These are phyloP conservation scores for Nothophytophthora sp. DNA, from an alignment of 352 stramenopile genomes.

Conservation along the genomic window DNA sequence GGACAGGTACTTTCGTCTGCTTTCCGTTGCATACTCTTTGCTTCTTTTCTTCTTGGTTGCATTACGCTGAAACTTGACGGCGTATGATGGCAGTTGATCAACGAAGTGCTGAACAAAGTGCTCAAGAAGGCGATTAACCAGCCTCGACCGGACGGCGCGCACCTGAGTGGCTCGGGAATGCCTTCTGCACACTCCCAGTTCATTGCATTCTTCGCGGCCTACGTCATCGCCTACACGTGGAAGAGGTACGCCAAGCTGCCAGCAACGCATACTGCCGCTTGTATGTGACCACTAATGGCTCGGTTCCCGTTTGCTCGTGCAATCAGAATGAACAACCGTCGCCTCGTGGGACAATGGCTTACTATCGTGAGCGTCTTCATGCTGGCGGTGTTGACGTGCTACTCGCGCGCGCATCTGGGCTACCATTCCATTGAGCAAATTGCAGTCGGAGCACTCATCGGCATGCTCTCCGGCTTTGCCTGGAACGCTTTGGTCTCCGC, in stretches of 20 bases:
- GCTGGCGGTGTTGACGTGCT: constrained; percentile 58
- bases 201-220: constrained; percentile 77
- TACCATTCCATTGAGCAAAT: constrained; percentile 86
- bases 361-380: constrained; percentile 53
- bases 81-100: constrained; percentile 43
- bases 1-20: constrained; percentile 45
- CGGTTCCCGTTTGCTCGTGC: not conserved
- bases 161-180: constrained; percentile 72
- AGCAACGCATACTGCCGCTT: not conserved
- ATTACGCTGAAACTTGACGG: not conserved
- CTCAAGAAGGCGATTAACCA: constrained; percentile 80
- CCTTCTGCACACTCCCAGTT: constrained; percentile 85
- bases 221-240: constrained; percentile 69
- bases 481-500: constrained; percentile 53
- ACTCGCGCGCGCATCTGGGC: constrained; percentile 76
- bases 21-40: no score
- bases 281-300: not conserved
- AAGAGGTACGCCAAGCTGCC: constrained; percentile 39
- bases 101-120: constrained; percentile 76
- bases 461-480: constrained; percentile 35
- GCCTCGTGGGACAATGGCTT: constrained; percentile 55
- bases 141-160: constrained; percentile 59
- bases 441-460: constrained; percentile 48
- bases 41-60: no score
- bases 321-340: constrained; percentile 48